A percentile compares a stretch with the other conserved stretches of the same genome.
These are phyloP conservation scores for Venturia carpophila DNA, from an alignment of 2,329 filamentous ascomycete genomes.

Conservation along the genomic window DNA sequence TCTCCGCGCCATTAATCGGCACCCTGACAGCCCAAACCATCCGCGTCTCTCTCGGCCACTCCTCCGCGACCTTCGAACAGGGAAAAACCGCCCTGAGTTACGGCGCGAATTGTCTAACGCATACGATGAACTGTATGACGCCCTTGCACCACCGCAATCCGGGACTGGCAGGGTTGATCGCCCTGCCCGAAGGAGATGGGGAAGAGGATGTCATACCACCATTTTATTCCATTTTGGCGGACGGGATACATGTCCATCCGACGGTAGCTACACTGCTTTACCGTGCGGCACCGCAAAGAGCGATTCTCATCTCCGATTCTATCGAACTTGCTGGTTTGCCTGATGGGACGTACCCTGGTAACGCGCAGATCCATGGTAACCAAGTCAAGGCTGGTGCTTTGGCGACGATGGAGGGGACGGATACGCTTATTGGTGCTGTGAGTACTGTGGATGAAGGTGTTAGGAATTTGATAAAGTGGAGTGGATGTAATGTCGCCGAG, in stretches of 20 bases:
- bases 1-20: constrained; percentile 37
- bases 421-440: constrained; percentile 49
- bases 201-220: constrained; percentile 26
- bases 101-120: constrained; percentile 46
- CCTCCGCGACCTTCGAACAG: constrained; percentile 40
- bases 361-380: constrained; percentile 43
- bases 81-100: constrained; percentile 39
- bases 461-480: constrained; percentile 41
- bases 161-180: constrained; percentile 40
- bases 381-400: constrained; percentile 43
- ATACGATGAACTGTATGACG: constrained; percentile 50
- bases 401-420: constrained; percentile 45
- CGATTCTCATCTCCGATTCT: constrained; percentile 47
- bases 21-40: constrained; percentile 35
- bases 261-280: constrained; percentile 42
- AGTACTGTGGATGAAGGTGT: constrained; percentile 45
- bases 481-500: constrained; percentile 40
- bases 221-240: constrained; percentile 47
- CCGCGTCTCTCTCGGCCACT: constrained; percentile 45
- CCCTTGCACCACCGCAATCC: constrained; percentile 44
- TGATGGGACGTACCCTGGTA: constrained; percentile 45
- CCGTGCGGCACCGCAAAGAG: constrained; percentile 38
- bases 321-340: constrained; percentile 47
- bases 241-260: constrained; percentile 48
- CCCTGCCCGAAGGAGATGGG: constrained; percentile 23